phyloP scores from a whole-genome alignment of 768 basidiomycete species.

The Leccinum incarnatum region DNA sequence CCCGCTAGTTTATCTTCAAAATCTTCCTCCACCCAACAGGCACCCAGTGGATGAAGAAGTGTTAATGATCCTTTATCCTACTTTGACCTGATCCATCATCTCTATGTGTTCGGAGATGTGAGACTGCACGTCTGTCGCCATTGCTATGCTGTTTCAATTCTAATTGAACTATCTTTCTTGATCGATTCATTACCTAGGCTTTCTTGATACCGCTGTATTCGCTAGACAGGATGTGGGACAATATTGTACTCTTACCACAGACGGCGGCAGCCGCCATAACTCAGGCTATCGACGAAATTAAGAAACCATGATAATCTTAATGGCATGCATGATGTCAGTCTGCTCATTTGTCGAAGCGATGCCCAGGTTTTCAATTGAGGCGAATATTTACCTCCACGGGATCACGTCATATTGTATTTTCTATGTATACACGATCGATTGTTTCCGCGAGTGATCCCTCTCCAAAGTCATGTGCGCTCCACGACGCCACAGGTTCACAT shows the following conservation, averaged over 20 bases:
- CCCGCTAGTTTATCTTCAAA: slow-evolving; percentile 62
- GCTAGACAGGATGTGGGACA: slow-evolving; percentile 20
- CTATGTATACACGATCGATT: neutral
- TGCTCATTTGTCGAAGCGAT: neutral
- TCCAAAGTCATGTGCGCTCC: slow-evolving; percentile 8
- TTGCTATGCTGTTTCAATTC: slow-evolving; percentile 6
- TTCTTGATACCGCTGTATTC: slow-evolving; percentile 26
- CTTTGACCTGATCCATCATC: slow-evolving; percentile 24
- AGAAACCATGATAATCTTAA: neutral
- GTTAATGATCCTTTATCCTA: slow-evolving; percentile 54
- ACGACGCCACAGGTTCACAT: slow-evolving; percentile 25
- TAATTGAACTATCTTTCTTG: slow-evolving; percentile 11
- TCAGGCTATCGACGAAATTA: neutral
- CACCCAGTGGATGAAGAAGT: slow-evolving; percentile 73
- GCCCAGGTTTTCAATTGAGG: neutral
- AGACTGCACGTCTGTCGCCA: slow-evolving; percentile 6
- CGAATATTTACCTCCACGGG: neutral
- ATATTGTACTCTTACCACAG: slow-evolving; percentile 9
- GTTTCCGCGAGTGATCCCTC: slow-evolving; percentile 4
- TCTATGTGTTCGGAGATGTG: slow-evolving; percentile 10
- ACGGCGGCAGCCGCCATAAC: neutral
- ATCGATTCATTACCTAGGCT: neutral
- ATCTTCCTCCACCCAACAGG: slow-evolving; percentile 56
- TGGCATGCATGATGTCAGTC: neutral
- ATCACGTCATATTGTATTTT: neutral